Base-by-base conservation (phyloP, 2,329 filamentous ascomycete species). In the Escovopsis sp. region DNA sequence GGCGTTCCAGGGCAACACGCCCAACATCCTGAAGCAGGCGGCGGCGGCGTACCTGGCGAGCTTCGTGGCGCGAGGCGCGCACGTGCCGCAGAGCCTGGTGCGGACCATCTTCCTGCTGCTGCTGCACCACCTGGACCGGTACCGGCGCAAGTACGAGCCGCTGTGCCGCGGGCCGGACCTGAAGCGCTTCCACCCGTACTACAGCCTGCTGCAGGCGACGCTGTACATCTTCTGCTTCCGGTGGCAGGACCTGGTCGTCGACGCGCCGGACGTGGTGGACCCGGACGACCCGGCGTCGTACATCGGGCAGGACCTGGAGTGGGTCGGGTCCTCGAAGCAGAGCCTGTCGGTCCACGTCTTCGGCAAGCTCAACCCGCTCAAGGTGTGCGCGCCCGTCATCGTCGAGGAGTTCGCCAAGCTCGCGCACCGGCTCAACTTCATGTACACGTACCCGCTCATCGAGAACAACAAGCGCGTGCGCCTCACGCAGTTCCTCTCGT, bases 181-280 rank as follows among this genome's bases (percentile, higher is more conserved):
- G 43, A 79, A 81, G 47, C 79, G 82, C 37, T 94, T 89, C 56
- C 77, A 79, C 38, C 76, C 82, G 12, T 94, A 93, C 62, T 95
- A 95, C 59, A 79, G 84, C 14, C 77, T 87, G 38, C 78, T 83
- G n/a, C 88, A 95, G 60, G 87, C 87, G 1, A 69, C 93, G 3
- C 73, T 95, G 20, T 95, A 95, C 65, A 89, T 94, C 45, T 95
- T 94, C 56, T 98, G 91, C 67, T 98, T 98, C 68, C 80, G 91
- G 42, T 98, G 91, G 91, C 81, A 86, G 46, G 89, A 96, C 54
- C 70, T 98, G 37, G 81, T 85, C 43, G 67, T 74, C 15, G 71
- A 74, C 2, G 73, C 72, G 4, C 67, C 74, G 2, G 70, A 78
- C 45, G 67, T 63, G 46, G 72, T 74, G 43, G 82, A 75, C 61